Conservation (phyloP, 345 rosid species). For the Populus ilicifolia region DNA sequence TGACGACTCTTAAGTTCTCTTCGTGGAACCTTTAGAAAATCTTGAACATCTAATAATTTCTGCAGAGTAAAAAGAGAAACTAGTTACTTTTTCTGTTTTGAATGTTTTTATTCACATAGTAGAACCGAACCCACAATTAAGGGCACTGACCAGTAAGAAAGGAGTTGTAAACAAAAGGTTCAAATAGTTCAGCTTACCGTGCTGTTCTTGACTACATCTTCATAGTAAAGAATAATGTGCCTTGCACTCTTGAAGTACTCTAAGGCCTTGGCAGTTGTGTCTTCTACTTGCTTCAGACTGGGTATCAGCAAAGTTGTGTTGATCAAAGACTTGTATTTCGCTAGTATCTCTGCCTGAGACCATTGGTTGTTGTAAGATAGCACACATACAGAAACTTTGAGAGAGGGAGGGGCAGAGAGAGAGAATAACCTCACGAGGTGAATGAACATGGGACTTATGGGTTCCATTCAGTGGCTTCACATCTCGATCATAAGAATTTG, state of each 20-base stretch:
- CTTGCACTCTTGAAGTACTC: conserved; percentile 76
- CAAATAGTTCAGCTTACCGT: conserved; percentile 48
- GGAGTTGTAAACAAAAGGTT: not conserved
- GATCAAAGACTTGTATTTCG: conserved; percentile 75
- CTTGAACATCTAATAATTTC: conserved; percentile 72
- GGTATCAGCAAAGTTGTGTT: conserved; percentile 57
- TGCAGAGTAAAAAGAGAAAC: conserved; percentile 21
- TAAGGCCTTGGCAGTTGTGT: conserved; percentile 62
- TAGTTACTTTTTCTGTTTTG: not conserved
- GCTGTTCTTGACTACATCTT: conserved; percentile 77
- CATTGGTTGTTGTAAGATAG: conserved; percentile 13
- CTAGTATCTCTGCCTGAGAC: conserved; percentile 91
- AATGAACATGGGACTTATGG: conserved; percentile 97
- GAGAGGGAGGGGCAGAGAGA: conserved; percentile 1
- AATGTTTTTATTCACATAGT: not conserved
- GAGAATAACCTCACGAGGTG: conserved; percentile 62
- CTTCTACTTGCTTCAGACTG: conserved; percentile 67
- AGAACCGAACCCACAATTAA: not conserved
- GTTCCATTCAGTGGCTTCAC: conserved; percentile 81
- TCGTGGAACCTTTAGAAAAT: conserved; percentile 78
- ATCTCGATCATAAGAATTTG: conserved; percentile 83
- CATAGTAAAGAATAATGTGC: conserved; percentile 77
- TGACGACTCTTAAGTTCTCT: conserved; percentile 72
- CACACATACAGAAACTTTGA: not conserved
- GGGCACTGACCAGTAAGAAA: not conserved